Evolutionary conservation across 2,329 filamentous ascomycete genomes (phyloP).

Genomic region (Microascus cirrosus): DNA sequence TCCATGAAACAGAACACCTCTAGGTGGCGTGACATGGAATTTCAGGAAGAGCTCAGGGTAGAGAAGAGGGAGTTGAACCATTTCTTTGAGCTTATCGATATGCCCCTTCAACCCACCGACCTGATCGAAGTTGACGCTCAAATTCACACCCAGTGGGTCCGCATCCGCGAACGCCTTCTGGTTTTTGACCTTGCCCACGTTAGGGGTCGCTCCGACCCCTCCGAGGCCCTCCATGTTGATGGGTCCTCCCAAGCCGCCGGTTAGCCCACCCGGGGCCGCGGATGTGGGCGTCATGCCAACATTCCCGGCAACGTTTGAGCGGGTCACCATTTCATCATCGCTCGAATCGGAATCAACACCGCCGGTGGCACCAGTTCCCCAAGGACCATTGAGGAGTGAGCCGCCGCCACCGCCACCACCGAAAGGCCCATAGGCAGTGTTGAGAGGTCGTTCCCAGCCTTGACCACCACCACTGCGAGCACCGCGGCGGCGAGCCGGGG

Average conservation of each 20-base stretch:
- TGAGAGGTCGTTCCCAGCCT: conserved; percentile 68
- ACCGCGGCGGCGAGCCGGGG: conserved; percentile 57
- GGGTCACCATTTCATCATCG: conserved; percentile 74
- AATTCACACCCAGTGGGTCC: conserved; percentile 85
- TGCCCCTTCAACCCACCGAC: conserved; percentile 88
- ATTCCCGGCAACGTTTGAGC: conserved; percentile 44
- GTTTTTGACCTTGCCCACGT: conserved; percentile 89
- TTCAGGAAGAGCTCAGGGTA: conserved; percentile 90
- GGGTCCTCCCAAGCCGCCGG: conserved; percentile 24
- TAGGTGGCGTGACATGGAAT: conserved; percentile 86
- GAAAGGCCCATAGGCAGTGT: conserved; percentile 87
- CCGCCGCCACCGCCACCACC: conserved; percentile 73
- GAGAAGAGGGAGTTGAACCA: conserved; percentile 87
- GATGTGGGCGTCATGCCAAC: conserved; percentile 50
- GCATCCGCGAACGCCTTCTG: conserved; percentile 86
- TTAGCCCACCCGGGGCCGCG: conserved; percentile 31
- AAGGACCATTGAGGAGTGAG: conserved; percentile 63
- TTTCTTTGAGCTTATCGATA: conserved; percentile 96
- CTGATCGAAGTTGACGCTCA: conserved; percentile 86
- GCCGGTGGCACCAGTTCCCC: conserved; percentile 61
- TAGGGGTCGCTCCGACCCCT: conserved; percentile 47
- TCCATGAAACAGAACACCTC: conserved; percentile 92
- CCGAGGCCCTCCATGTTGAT: conserved; percentile 26
- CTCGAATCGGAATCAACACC: conserved; percentile 92
- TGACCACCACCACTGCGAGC: conserved; percentile 47